Base-by-base conservation (phyloP, 148 eudicot species). In the Silene conica region DNA sequence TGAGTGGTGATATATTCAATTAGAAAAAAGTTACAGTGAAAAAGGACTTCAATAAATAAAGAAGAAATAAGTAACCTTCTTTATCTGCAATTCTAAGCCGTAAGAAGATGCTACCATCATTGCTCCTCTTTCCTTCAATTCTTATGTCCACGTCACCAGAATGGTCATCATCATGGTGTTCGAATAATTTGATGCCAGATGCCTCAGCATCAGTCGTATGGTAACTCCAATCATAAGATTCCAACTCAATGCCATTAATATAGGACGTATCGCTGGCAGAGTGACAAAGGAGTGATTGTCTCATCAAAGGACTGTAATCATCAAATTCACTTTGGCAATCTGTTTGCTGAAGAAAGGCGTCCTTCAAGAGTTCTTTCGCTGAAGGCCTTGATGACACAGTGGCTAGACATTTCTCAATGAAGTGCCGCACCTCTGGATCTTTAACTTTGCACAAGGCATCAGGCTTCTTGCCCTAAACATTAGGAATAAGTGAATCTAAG, bases 401-500 rank as follows among this genome's bases (percentile, higher is more conserved):
- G 60, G 90, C 97, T 77, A 92, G 78, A 75, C 97, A 92, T 83
- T 92, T 92, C 67, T 92, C 95, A 46, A 89, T 80, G 69, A 92
- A 92, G 80, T 83, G 78, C 9, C 86, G 81, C 63, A 92, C 84
- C 69, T 89, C 90, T 23, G 90, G 88, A 82, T 92, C 95, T 73
- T 83, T 86, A 56, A 92, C 97, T 80, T 86, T 86, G 85, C 80
- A 82, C 65, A 92, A 80, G 80, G 95, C 90, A 77, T 88, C 83
- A 25, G 97, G 97, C 78, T 83, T 92, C 83, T 86, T 84, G 63
- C 97, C 97, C 97, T 92, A 71, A 50, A 77, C 46, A 61, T 71
- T 20, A 10, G 31, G 50, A 80, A 43, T n/a, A 76, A 58, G 57
- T 75, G 67, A 80, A 59, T 41, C 66, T 43, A 13, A 73, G 61